A percentile compares a stretch with the other conserved stretches of the same genome.
Evolutionary conservation across 257 asterid genomes (phyloP).

Genomic region (Jaltomata sinuosa): DNA sequence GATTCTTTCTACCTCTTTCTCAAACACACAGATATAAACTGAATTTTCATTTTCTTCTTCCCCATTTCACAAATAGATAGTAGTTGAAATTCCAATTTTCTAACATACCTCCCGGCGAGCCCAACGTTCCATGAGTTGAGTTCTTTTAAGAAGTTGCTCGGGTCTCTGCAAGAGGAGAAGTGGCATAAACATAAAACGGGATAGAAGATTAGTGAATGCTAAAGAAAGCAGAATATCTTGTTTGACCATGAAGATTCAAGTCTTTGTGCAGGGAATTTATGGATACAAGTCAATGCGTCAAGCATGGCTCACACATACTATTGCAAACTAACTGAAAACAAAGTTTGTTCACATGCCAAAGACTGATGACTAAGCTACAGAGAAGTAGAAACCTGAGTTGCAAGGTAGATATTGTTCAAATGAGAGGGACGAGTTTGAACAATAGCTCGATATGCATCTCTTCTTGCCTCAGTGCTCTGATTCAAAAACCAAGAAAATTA

Average conservation of each 20-base stretch:
- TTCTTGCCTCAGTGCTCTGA: constrained; percentile 69
- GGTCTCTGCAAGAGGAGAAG: constrained; percentile 64
- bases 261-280: background rate
- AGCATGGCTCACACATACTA: background rate
- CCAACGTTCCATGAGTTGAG: constrained; percentile 99
- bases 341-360: constrained; percentile 4
- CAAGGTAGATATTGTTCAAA: constrained; percentile 86
- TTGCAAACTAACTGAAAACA: background rate
- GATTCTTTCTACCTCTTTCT: background rate
- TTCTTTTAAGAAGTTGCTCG: constrained; percentile 84
- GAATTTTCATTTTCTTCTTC: background rate
- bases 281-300: background rate
- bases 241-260: background rate
- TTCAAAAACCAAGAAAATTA: constrained; percentile 13
- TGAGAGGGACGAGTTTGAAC: constrained; percentile 97
- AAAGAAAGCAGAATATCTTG: constrained; percentile 2
- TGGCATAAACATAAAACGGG: background rate
- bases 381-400: constrained; percentile 74
- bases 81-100: constrained; percentile 2
- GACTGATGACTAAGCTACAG: constrained; percentile 9
- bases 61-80: background rate
- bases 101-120: constrained; percentile 94
- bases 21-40: background rate
- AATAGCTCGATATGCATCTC: constrained; percentile 92
- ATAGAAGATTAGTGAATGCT: background rate